Evolutionary conservation across 352 stramenopile species (phyloP).

Genomic region (Blastocystis sp.): DNA sequence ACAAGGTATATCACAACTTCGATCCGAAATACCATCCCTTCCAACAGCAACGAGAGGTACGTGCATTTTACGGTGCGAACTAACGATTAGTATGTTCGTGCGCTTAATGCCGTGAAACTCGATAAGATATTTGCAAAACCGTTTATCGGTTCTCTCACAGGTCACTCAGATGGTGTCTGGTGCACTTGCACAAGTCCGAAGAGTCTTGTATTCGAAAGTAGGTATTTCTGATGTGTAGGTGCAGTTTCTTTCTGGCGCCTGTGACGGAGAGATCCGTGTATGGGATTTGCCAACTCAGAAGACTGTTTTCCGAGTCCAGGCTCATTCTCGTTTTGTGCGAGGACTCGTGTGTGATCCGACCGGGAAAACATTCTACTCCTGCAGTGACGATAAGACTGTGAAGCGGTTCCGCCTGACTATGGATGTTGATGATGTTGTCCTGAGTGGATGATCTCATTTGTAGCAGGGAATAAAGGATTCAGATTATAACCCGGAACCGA

Average conservation of each 20-base stretch:
- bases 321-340: constrained; percentile 84
- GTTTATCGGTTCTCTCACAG: constrained; percentile 90
- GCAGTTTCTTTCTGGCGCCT: constrained; percentile 74
- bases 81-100: constrained; percentile 82
- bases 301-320: constrained; percentile 84
- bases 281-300: constrained; percentile 90
- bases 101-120: constrained; percentile 92
- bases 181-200: constrained; percentile 80
- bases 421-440: background rate
- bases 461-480: constrained; percentile 39
- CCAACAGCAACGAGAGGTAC: constrained; percentile 66
- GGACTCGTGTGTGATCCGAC: constrained; percentile 76
- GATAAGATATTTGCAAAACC: constrained; percentile 97
- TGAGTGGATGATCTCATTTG: background rate
- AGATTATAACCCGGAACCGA: constrained; percentile 63
- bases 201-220: constrained; percentile 69
- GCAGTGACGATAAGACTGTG: constrained; percentile 86
- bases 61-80: background rate
- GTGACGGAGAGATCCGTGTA: constrained; percentile 85
- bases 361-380: constrained; percentile 82
- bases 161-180: constrained; percentile 90
- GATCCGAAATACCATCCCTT: constrained; percentile 87
- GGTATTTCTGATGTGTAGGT: constrained; percentile 55
- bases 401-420: constrained; percentile 77
- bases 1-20: constrained; percentile 89